Conservation (phyloP, 495 filamentous ascomycete species). For the Aspergillus carlsbadensis region DNA sequence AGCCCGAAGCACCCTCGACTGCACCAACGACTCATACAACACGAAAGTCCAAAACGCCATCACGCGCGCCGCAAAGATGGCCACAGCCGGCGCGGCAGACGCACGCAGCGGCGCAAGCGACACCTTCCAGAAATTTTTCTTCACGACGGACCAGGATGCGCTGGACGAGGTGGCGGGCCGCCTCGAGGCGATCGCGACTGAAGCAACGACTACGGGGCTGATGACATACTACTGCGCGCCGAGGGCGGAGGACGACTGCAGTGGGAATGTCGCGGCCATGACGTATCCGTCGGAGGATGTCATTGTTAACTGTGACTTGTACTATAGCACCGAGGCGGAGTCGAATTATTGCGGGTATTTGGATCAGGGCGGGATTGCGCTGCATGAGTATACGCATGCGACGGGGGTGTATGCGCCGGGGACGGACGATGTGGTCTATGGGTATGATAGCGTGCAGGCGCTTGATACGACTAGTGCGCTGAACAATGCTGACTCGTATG, state of each 20-base stretch:
- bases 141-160: neutral
- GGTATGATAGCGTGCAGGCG: slow-evolving; percentile 1
- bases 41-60: slow-evolving; percentile 1
- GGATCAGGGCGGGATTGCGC: slow-evolving; percentile 8
- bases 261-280: slow-evolving; percentile 15
- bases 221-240: slow-evolving; percentile 18
- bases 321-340: slow-evolving; percentile 2
- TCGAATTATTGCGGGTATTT: slow-evolving; percentile 8
- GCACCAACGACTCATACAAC: slow-evolving; percentile 10
- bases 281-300: slow-evolving; percentile 12
- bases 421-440: slow-evolving; percentile 18
- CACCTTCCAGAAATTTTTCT: slow-evolving; percentile 18
- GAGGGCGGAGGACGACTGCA: slow-evolving; percentile 10
- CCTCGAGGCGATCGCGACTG: slow-evolving; percentile 14
- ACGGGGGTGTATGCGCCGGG: slow-evolving; percentile 9
- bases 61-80: slow-evolving; percentile 13
- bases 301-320: slow-evolving; percentile 16
- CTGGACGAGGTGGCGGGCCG: slow-evolving; percentile 11
- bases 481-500: slow-evolving; percentile 16
- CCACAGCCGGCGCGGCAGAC: slow-evolving; percentile 11
- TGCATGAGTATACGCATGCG: slow-evolving; percentile 18
- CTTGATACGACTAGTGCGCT: slow-evolving; percentile 9
- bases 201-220: slow-evolving; percentile 11
- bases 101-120: slow-evolving; percentile 6
- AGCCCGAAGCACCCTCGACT: slow-evolving; percentile 10